Evolutionary conservation across 2,329 filamentous ascomycete species (phyloP), one percentile per base, ranked within the genome.

Genomic region (Phialocephala subalpina): DNA sequence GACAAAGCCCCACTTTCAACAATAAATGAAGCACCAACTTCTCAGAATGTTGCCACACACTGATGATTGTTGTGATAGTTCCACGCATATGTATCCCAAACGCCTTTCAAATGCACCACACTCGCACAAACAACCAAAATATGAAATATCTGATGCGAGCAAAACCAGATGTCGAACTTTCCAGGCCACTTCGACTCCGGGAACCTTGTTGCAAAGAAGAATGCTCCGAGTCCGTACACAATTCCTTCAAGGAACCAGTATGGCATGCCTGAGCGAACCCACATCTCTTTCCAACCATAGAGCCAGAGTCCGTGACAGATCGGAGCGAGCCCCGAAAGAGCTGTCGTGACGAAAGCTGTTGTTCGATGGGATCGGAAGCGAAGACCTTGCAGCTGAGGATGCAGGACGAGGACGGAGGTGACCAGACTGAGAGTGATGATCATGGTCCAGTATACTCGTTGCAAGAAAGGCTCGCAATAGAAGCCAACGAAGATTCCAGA

Each of bases 91-190:
- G 49, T 16, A 53, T 33, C 27, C 49, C 49, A 53, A 29, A 53
- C 25, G 16, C 49, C 49, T 12, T 29, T 53, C 49, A 53, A 33
- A 53, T 29, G 49, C 9, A 53, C 27, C 12, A 53, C 49, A 53
- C 49, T 53, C 49, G 25, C 49, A 53, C 49, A 53, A 27, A 53
- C 49, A 33, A 53, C 49, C 25, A 53, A 33, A 18, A 53, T n/a
- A 53, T 53, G 49, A 18, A 53, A 60, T 4, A 60, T 60, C 58
- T 60, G 58, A 18, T 60, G 58, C 25, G 58, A 60, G 18, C 40
- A 45, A 11, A 45, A 45, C 25, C 45, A 60, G 18, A 60, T 49
- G 33, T 60, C 58, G 18, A 60, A 60, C 40, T 60, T 60, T 12
- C 58, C 58, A n/a, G 58, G 58, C n/a, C 27, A 33, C 7, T 35